phyloP scores from a whole-genome alignment of 2,329 filamentous ascomycete genomes.

The Triangularia setosa region DNA sequence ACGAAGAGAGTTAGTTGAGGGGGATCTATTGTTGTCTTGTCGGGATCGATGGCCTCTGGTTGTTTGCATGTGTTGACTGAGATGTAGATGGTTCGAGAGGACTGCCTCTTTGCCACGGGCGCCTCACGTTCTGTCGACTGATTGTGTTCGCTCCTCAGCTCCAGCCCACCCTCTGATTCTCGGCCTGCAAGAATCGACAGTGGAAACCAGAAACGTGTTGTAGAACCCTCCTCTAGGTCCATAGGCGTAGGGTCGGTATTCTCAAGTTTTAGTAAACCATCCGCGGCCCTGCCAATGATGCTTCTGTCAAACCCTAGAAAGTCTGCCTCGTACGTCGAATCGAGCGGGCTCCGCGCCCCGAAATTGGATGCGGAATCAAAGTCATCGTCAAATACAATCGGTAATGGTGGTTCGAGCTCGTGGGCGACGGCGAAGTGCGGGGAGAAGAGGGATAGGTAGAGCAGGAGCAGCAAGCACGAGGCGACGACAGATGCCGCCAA shows the following conservation, averaged over 20 bases:
- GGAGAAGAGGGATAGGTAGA: slow-evolving; percentile 59
- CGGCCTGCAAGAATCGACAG: slow-evolving; percentile 49
- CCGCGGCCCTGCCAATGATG: slow-evolving; percentile 59
- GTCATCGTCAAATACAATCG: slow-evolving; percentile 24
- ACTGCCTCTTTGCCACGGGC: slow-evolving; percentile 20
- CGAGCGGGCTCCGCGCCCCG: slow-evolving; percentile 20
- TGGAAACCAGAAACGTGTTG: slow-evolving; percentile 61
- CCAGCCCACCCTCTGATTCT: slow-evolving; percentile 23
- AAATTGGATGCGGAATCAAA: slow-evolving; percentile 9
- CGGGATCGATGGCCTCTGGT: slow-evolving; percentile 53
- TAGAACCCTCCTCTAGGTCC: slow-evolving; percentile 60
- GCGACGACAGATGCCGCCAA: slow-evolving; percentile 64
- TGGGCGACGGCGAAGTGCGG: slow-evolving; percentile 60
- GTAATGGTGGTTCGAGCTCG: slow-evolving; percentile 38
- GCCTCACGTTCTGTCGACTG: slow-evolving; percentile 18
- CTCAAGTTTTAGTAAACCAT: slow-evolving; percentile 44
- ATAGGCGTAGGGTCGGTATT: slow-evolving; percentile 62
- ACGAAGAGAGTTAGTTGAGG: slow-evolving; percentile 77
- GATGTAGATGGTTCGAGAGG: slow-evolving; percentile 62
- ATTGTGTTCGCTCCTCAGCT: slow-evolving; percentile 22
- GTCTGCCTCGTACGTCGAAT: slow-evolving; percentile 52
- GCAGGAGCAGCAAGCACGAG: slow-evolving; percentile 53
- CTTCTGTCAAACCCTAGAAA: slow-evolving; percentile 59
- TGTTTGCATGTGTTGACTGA: slow-evolving; percentile 84
- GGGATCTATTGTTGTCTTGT: slow-evolving; percentile 44